Base-by-base conservation (phyloP, 2,329 filamentous ascomycete genomes). In the Colletotrichum graminicola region DNA sequence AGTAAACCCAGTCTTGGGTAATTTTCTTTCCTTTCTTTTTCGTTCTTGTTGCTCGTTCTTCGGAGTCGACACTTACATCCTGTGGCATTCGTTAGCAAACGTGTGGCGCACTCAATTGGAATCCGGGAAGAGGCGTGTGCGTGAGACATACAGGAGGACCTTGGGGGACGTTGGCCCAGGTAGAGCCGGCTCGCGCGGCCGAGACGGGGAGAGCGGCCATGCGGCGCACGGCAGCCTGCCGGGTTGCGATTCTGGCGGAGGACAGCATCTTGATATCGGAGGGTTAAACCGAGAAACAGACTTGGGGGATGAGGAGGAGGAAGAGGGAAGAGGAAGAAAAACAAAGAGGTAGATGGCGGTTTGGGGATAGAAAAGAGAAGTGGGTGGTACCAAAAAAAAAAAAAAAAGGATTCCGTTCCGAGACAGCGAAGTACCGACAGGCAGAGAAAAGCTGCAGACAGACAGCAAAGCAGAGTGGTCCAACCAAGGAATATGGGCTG, bases 91-190 rank as follows among this genome's bases (percentile, higher is more conserved):
- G 64, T 80, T 76, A 79, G 78, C 73, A 77, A 73, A 69, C 73
- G 62, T 61, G 77, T 61, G 77, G 82, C 81, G 79, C 81, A 67
- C 49, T 52, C 63, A 71, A 68, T 70, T 67, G 62, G 67, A 32
- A 55, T 63, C 47, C 5, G 34, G 41, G 32, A 16, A 67, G 21
- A 16, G 36, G 11, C 12, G 41, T 8, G 41, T 49, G 66, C 59
- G 43, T 63, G 71, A 63, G 74, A 89, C 93, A 84, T 90, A 96
- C 94, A 80, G 95, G 95, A 89, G 95, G 95, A 75, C 95, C 95
- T 85, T 98, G 94, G 76, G 94, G 92, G 67, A 98, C 94, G 79
- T 93, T 92, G 80, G 93, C 90, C 95, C 95, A 98, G 76, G 93
- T 93, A 73, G 94, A 97, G 76, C 90, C 91, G 77, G 91, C 80